Conservation (phyloP, 2,329 filamentous ascomycete species). For the Fusarium oxysporum region DNA sequence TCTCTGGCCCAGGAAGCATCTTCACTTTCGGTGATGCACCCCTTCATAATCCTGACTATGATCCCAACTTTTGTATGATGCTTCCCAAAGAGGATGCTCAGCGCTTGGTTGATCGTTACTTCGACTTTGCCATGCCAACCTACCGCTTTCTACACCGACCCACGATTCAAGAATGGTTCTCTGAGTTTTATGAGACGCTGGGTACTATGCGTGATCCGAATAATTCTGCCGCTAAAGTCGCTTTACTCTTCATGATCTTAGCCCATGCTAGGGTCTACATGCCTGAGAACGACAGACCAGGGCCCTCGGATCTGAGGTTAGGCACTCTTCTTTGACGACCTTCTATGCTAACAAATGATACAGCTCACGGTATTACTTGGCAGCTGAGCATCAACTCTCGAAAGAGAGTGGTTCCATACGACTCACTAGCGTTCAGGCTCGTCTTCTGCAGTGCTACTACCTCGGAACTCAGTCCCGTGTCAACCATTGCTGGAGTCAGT, state of each 20-base stretch:
- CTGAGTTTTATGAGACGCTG: constrained; percentile 53
- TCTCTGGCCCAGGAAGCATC: constrained; percentile 51
- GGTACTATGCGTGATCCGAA: constrained; percentile 44
- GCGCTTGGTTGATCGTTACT: constrained; percentile 61
- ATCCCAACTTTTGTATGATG: constrained; percentile 54
- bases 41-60: constrained; percentile 51
- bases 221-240: constrained; percentile 49
- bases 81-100: constrained; percentile 51
- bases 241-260: constrained; percentile 62
- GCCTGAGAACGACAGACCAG: constrained; percentile 42
- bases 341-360: background rate
- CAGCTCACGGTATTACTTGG: constrained; percentile 42
- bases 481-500: constrained; percentile 61
- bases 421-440: constrained; percentile 56
- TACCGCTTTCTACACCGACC: constrained; percentile 66
- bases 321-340: accelerated
- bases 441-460: constrained; percentile 57
- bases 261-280: constrained; percentile 61
- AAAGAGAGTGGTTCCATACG: constrained; percentile 54
- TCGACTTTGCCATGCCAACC: constrained; percentile 67
- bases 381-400: constrained; percentile 53
- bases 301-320: constrained; percentile 40
- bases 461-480: constrained; percentile 58
- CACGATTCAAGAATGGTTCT: constrained; percentile 61
- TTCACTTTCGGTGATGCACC: constrained; percentile 64